Evolutionary conservation across 345 rosid species (phyloP).

Genomic region (Aurinia saxatilis): DNA sequence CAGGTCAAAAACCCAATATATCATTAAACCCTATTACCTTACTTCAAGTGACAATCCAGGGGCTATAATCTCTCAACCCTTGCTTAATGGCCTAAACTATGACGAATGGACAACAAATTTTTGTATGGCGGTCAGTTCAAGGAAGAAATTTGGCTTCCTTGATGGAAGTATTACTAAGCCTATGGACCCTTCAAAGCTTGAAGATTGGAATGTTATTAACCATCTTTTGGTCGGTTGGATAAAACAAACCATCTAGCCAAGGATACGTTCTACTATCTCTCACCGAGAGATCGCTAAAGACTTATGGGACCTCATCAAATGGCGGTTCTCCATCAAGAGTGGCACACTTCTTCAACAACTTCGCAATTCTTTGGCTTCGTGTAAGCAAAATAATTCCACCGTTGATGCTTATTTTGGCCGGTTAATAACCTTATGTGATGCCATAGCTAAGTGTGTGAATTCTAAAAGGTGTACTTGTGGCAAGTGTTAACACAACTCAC

Average conservation of each 20-base stretch:
- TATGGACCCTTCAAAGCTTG: too few relatives aligned
- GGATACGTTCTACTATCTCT: background rate
- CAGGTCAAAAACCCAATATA: too few relatives aligned
- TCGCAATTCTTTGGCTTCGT: background rate
- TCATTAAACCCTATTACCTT: too few relatives aligned
- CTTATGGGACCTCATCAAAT: background rate
- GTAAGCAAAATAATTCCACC: background rate
- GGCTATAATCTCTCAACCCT: too few relatives aligned
- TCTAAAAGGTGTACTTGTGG: background rate
- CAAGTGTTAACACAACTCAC: background rate
- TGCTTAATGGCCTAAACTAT: too few relatives aligned
- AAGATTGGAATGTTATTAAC: background rate
- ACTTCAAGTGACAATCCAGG: too few relatives aligned
- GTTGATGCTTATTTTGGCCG: background rate
- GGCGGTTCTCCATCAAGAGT: background rate
- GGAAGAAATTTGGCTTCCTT: too few relatives aligned
- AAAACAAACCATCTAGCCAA: background rate
- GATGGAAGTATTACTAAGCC: too few relatives aligned
- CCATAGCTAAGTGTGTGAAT: background rate
- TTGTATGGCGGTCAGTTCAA: too few relatives aligned
- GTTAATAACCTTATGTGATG: background rate
- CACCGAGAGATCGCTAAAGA: background rate
- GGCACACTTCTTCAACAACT: background rate
- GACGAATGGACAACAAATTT: too few relatives aligned
- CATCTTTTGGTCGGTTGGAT: background rate